Evolutionary conservation across 306 rosid genomes (phyloP).

Genomic region (Lathyrus oleraceus): DNA sequence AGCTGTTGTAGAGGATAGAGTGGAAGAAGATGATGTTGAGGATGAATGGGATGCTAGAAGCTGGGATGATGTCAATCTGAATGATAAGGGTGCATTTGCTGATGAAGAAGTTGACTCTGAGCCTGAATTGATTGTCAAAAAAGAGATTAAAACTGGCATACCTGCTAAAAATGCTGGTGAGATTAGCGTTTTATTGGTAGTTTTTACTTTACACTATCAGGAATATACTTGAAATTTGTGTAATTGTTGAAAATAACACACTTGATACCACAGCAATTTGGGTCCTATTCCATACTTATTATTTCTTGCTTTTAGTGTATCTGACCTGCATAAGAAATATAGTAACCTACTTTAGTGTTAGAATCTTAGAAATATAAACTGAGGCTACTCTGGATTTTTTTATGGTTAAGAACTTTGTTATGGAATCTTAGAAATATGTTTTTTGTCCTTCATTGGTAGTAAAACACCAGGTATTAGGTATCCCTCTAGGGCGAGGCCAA

Average conservation of each 20-base stretch:
- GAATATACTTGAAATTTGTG: conserved; percentile 1
- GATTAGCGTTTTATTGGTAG: conserved; percentile 26
- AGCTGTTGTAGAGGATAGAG: conserved; percentile 54
- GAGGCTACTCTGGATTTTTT: conserved; percentile 2
- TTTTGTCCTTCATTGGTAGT: not conserved
- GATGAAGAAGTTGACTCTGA: conserved; percentile 88
- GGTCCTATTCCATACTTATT: not conserved
- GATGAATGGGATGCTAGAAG: conserved; percentile 98
- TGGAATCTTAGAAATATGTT: not conserved
- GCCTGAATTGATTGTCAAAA: conserved; percentile 51
- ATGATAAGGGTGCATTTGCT: conserved; percentile 66
- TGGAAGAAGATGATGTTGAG: conserved; percentile 72
- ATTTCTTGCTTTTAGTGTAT: not conserved
- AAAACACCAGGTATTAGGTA: not conserved
- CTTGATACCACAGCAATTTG: conserved; percentile 2
- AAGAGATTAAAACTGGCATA: conserved; percentile 46
- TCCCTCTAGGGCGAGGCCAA: not conserved
- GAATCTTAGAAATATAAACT: conserved; percentile 1
- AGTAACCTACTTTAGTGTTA: not conserved
- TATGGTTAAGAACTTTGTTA: not conserved
- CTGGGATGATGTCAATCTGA: conserved; percentile 88
- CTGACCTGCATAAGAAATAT: not conserved
- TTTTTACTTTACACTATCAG: conserved; percentile 4
- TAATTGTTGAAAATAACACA: conserved; percentile 23
- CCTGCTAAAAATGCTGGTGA: conserved; percentile 49